Evolutionary conservation across 2,329 filamentous ascomycete genomes (phyloP), one percentile per base, ranked within the genome.

Genomic region (Aspergillus uvarum): DNA sequence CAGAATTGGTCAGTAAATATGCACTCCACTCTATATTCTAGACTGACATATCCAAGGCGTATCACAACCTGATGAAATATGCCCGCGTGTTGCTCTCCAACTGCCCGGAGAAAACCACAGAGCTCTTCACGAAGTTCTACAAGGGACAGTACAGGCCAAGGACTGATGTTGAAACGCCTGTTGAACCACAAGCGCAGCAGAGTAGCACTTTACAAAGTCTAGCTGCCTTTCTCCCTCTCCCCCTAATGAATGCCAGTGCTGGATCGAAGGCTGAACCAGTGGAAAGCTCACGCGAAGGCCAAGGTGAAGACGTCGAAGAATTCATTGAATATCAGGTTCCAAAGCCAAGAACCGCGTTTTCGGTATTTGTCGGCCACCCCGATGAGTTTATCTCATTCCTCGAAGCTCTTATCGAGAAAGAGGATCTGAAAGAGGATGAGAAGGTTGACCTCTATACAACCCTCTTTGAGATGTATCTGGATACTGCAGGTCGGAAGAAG

Each of bases 381-480:
- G 86, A 93, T 59, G 88, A 97, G 70, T 98, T 99, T 68, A 94
- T 98, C 63, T 81, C 87, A 16, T 99, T 99, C 72, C 82, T 99
- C 0, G 94, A 99, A 76, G 92, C 92, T 5, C 93, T 94, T 62
- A 84, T 96, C 5, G 80, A 87, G 53, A 88, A 92, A 59, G 81
- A 87, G 21, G 83, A 85, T 22, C 76, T 96, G n/a, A 87, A 86
- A 21, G 82, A 90, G 38, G 83, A 87, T 8, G 90, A 97, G 72
- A 90, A 87, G 64, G 85, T 89, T 1, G 96, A 99, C 74, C 82
- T 99, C 16, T 95, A 95, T 71, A 98, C 94, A 0, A 97, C 96
- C 0, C 76, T 99, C 14, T 98, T 99, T 71, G 96, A 99, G 75
- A 98, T 99, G 90, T 99, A 98, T 72, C 81, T 99, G 8, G 90